Percentiles rank a stretch among this genome's conserved stretches.
phyloP scores from a whole-genome alignment of 164 flowering plant species.

The Macadamia integrifolia region DNA sequence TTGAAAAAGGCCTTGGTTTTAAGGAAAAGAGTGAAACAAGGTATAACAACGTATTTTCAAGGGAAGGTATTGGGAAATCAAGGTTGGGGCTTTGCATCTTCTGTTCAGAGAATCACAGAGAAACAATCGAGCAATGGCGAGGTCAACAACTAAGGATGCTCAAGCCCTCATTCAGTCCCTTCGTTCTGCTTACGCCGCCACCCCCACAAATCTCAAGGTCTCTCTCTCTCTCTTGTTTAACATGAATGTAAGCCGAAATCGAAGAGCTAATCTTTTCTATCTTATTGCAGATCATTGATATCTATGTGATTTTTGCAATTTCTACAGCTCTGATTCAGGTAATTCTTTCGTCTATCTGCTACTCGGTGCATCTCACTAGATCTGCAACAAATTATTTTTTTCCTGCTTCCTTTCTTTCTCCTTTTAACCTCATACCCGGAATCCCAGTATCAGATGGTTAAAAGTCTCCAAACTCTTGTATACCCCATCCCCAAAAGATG shows the following conservation, averaged over 20 bases:
- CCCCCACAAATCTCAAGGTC: constrained; percentile 78
- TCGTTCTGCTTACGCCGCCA: constrained; percentile 64
- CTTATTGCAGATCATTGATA: constrained; percentile 69
- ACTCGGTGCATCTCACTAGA: background rate
- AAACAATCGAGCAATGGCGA: constrained; percentile 31
- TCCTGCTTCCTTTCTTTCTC: background rate
- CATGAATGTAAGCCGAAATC: background rate
- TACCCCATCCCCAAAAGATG: too few species aligned
- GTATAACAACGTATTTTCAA: too few species aligned
- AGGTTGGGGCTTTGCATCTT: background rate
- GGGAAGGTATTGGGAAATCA: too few species aligned
- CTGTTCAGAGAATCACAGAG: background rate
- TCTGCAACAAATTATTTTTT: background rate
- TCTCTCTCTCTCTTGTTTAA: constrained; percentile 7
- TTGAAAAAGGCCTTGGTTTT: too few species aligned
- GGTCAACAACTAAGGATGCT: constrained; percentile 49
- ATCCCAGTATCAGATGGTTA: too few species aligned
- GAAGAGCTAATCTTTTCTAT: constrained; percentile 4
- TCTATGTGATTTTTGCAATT: constrained; percentile 69
- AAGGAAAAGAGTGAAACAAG: too few species aligned
- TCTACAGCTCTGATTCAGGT: constrained; percentile 84
- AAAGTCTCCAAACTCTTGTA: too few species aligned
- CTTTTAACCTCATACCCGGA: too few species aligned
- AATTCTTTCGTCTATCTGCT: background rate
- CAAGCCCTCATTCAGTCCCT: constrained; percentile 62